phyloP scores from a whole-genome alignment of 129 eudicot genomes.

The Flaveria robusta region DNA sequence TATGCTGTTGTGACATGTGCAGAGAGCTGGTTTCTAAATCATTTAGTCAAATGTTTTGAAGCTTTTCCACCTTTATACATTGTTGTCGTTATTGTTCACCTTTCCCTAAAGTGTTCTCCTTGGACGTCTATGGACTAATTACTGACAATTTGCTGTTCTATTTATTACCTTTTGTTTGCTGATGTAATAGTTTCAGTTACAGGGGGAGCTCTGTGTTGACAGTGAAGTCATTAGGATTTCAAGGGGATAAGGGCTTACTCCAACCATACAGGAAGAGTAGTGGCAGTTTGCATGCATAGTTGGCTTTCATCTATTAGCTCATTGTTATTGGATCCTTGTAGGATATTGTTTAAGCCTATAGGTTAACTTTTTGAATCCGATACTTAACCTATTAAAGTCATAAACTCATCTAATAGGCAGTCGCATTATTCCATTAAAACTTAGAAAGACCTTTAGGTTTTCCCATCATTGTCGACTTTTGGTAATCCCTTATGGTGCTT shows the following conservation, averaged over 20 bases:
- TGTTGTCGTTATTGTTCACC: background rate
- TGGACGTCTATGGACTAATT: slow-evolving; percentile 8
- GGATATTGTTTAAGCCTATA: slow-evolving; percentile 11
- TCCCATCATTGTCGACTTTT: too few relatives aligned
- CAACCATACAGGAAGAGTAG: slow-evolving; percentile 17
- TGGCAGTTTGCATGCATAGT: slow-evolving; percentile 6
- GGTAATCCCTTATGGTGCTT: too few relatives aligned
- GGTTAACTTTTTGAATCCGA: slow-evolving; percentile 16
- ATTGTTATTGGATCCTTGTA: background rate
- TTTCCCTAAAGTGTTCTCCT: background rate
- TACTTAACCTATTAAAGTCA: background rate
- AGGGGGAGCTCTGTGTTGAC: slow-evolving; percentile 14
- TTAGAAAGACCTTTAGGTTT: background rate
- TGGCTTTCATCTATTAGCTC: slow-evolving; percentile 8
- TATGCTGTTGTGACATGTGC: slow-evolving; percentile 54
- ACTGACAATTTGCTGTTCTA: background rate
- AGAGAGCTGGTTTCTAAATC: slow-evolving; percentile 31
- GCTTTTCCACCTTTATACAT: too few relatives aligned
- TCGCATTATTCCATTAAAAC: background rate
- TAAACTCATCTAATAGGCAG: background rate
- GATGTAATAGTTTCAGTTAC: slow-evolving; percentile 26
- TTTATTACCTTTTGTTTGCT: slow-evolving; percentile 11
- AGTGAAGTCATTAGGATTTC: slow-evolving; percentile 3
- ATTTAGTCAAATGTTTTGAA: background rate
- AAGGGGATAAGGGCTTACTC: background rate